Percentiles rank a stretch among this genome's conserved stretches.
Conservation (phyloP, 2,329 filamentous ascomycete genomes). For the Fusarium siculi region DNA sequence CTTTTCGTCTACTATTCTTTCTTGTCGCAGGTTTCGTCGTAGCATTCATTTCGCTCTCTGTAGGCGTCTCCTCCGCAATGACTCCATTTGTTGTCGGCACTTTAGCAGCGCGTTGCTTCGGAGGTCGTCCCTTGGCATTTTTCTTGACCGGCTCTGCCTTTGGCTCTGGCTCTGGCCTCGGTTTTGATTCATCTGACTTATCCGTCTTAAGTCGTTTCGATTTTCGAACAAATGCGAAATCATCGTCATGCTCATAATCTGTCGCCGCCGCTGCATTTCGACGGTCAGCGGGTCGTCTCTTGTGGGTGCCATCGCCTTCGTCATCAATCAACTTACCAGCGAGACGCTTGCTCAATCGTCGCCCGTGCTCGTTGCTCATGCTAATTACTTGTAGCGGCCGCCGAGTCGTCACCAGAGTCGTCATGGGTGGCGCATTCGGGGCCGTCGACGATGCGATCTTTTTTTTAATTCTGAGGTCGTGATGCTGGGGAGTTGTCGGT, state of each 20-base stretch:
- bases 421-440: conserved; percentile 68
- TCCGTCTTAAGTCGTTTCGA: conserved; percentile 72
- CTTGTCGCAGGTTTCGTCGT: conserved; percentile 39
- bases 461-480: conserved; percentile 23
- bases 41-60: conserved; percentile 27
- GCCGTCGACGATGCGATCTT: conserved; percentile 39
- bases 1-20: conserved; percentile 53
- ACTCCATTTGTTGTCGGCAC: conserved; percentile 44
- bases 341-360: conserved; percentile 72
- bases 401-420: conserved; percentile 73
- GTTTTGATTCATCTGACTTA: conserved; percentile 52
- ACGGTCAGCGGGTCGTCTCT: conserved; percentile 30
- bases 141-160: conserved; percentile 58
- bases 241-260: conserved; percentile 78
- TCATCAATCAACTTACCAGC: conserved; percentile 61
- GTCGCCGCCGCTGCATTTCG: conserved; percentile 46
- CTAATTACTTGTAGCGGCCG: conserved; percentile 74
- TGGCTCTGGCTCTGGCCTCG: conserved; percentile 22
- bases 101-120: conserved; percentile 49
- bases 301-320: conserved; percentile 1
- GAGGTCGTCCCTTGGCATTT: conserved; percentile 46
- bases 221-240: conserved; percentile 78
- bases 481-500: conserved; percentile 28
- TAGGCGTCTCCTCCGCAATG: conserved; percentile 36
- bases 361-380: conserved; percentile 73